Percentiles rank a stretch among this genome's conserved stretches.
Evolutionary conservation across 2,329 filamentous ascomycete genomes (phyloP).

Genomic region (Colletotrichum acutatum): DNA sequence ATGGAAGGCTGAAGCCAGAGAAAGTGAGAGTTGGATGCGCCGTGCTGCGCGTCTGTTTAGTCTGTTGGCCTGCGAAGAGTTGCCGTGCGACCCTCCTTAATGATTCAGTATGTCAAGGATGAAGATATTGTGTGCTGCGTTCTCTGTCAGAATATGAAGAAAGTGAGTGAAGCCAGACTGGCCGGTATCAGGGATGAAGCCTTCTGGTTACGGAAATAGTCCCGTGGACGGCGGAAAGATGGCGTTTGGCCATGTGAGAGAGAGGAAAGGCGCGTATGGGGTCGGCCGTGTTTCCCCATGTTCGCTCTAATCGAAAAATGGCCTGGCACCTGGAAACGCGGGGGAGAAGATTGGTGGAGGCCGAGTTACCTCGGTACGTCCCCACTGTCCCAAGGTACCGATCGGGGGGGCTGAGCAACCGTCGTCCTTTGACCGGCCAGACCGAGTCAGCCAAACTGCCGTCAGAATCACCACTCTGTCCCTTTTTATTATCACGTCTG

Average conservation of each 20-base stretch:
- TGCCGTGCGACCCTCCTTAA: background rate
- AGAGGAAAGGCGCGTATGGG: too few species aligned
- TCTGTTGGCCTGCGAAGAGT: background rate
- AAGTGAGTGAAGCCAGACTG: background rate
- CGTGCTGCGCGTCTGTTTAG: background rate
- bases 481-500: background rate
- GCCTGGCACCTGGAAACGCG: conserved; percentile 26
- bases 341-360: conserved; percentile 28
- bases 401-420: conserved; percentile 22
- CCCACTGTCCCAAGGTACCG: conserved; percentile 12
- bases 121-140: background rate
- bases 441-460: conserved; percentile 34
- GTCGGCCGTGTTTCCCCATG: conserved; percentile 4
- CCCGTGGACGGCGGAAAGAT: conserved; percentile 29
- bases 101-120: background rate
- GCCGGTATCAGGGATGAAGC: background rate
- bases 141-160: conserved; percentile 11
- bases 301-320: conserved; percentile 20
- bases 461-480: conserved; percentile 10
- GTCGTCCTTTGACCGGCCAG: conserved; percentile 14
- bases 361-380: conserved; percentile 34
- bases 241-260: conserved; percentile 12
- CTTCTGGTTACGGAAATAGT: conserved; percentile 7
- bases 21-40: background rate
- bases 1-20: background rate